Evolutionary conservation across 2,329 filamentous ascomycete species (phyloP).

Genomic region (Aspergillus ruber): DNA sequence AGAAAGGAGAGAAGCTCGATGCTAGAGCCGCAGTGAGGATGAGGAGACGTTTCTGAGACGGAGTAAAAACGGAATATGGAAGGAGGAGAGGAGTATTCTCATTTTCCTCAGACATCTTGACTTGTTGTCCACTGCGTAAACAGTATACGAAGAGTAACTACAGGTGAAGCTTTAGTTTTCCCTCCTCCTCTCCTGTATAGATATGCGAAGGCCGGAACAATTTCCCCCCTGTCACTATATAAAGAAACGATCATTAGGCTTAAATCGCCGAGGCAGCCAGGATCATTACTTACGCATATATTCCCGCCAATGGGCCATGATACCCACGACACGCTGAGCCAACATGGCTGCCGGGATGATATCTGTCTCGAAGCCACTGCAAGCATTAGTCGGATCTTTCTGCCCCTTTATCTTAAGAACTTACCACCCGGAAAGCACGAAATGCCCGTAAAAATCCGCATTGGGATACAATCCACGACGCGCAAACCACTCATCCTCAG

Average conservation of each 20-base stretch:
- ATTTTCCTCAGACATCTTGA: background rate
- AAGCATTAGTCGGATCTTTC: background rate
- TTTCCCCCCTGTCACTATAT: slow-evolving; percentile 20
- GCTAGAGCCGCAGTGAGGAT: slow-evolving; percentile 33
- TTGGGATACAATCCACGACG: slow-evolving; percentile 35
- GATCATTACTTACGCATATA: slow-evolving; percentile 20
- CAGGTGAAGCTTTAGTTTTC: background rate
- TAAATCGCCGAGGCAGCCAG: slow-evolving; percentile 7
- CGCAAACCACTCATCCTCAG: slow-evolving; percentile 21
- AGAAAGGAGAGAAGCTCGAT: slow-evolving; percentile 38
- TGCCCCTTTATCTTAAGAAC: background rate
- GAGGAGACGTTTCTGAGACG: slow-evolving; percentile 28
- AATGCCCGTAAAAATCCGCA: slow-evolving; percentile 41
- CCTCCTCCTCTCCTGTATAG: slow-evolving; percentile 17
- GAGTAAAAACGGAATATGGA: slow-evolving; percentile 27
- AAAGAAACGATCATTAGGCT: slow-evolving; percentile 2
- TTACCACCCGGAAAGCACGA: slow-evolving; percentile 38
- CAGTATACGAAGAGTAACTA: background rate
- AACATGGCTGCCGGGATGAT: slow-evolving; percentile 26
- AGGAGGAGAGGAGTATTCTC: slow-evolving; percentile 15
- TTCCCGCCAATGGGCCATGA: slow-evolving; percentile 31
- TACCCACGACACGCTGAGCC: slow-evolving; percentile 23
- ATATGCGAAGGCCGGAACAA: slow-evolving; percentile 24
- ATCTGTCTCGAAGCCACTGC: slow-evolving; percentile 24
- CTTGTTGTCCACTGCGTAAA: background rate